These are phyloP conservation scores for Coniferiporia weirii DNA, from an alignment of 1,284 basidiomycete genomes.

Conservation along the genomic window DNA sequence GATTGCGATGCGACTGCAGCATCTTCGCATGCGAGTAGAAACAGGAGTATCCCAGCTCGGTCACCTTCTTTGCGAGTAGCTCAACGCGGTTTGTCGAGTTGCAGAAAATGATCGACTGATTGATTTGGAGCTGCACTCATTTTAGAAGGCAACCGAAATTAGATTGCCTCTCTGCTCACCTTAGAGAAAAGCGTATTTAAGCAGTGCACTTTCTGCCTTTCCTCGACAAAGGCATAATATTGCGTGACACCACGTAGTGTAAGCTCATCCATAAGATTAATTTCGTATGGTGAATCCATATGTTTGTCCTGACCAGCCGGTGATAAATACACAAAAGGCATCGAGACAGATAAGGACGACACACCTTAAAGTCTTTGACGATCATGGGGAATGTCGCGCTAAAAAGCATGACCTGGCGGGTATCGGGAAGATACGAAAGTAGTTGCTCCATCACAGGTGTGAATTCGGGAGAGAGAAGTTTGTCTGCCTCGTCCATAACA, in stretches of 20 bases:
- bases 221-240: slow-evolving; percentile 99
- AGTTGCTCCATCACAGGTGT: slow-evolving; percentile 98
- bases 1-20: slow-evolving; percentile 97
- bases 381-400: slow-evolving; percentile 99
- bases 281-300: slow-evolving; percentile 95
- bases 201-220: slow-evolving; percentile 99
- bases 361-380: slow-evolving; percentile 97
- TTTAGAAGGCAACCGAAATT: slow-evolving; percentile 15
- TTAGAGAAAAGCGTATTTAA: slow-evolving; percentile 96
- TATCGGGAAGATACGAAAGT: slow-evolving; percentile 77
- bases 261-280: slow-evolving; percentile 99
- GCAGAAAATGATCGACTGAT: slow-evolving; percentile 99
- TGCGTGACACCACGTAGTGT: slow-evolving; percentile 98
- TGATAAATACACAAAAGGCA: slow-evolving; percentile 9
- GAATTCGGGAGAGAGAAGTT: slow-evolving; percentile 95
- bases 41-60: slow-evolving; percentile 98
- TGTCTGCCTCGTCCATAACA: slow-evolving; percentile 99
- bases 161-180: slow-evolving; percentile 37
- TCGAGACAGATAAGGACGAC: slow-evolving; percentile 20
- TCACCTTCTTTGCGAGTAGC: slow-evolving; percentile 98
- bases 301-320: slow-evolving; percentile 77
- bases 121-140: slow-evolving; percentile 86
- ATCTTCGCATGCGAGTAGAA: slow-evolving; percentile 99
- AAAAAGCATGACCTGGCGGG: slow-evolving; percentile 98
- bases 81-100: slow-evolving; percentile 99